A percentile compares a stretch with the other conserved stretches of the same genome.
phyloP scores from a whole-genome alignment of 148 eudicot genomes.

The Tetragonia tetragonoides region DNA sequence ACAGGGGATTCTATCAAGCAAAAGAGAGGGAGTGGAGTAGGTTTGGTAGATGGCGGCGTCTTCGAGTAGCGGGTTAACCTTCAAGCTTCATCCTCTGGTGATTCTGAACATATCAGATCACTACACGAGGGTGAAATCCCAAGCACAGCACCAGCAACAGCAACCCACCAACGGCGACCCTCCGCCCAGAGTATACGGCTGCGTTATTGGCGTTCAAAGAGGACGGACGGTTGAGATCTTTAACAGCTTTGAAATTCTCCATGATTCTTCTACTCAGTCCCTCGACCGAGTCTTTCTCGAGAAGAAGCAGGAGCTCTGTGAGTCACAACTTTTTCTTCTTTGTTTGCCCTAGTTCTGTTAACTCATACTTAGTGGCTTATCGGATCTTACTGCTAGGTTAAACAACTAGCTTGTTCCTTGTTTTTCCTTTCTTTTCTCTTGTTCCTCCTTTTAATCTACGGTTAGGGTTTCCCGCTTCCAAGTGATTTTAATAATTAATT shows the following conservation, averaged over 20 bases:
- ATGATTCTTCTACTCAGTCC: slow-evolving; percentile 45
- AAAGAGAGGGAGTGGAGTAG: neutral
- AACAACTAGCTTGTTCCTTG: too few relatives aligned
- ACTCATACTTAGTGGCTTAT: too few relatives aligned
- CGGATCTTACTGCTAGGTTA: too few relatives aligned
- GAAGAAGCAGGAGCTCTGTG: slow-evolving; percentile 94
- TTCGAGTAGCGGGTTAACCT: slow-evolving; percentile 84
- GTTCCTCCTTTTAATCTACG: neutral
- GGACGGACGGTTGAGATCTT: slow-evolving; percentile 95
- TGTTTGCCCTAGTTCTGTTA: too few relatives aligned
- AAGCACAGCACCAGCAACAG: slow-evolving; percentile 31
- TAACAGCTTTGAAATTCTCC: slow-evolving; percentile 83
- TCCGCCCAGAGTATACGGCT: slow-evolving; percentile 70
- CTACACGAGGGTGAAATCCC: slow-evolving; percentile 73
- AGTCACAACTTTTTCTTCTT: slow-evolving; percentile 11
- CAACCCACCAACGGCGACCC: neutral
- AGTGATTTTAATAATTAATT: neutral
- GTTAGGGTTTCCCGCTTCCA: neutral
- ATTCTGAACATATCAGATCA: slow-evolving; percentile 88
- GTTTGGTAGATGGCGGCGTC: slow-evolving; percentile 53
- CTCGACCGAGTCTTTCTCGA: slow-evolving; percentile 78
- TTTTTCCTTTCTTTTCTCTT: neutral
- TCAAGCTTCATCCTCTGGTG: slow-evolving; percentile 94
- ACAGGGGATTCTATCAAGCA: too few relatives aligned
- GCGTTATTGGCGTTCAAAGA: slow-evolving; percentile 76